A percentile compares a stretch with the other conserved stretches of the same genome.
Conservation (phyloP, 345 rosid species). For the Acer campestre region DNA sequence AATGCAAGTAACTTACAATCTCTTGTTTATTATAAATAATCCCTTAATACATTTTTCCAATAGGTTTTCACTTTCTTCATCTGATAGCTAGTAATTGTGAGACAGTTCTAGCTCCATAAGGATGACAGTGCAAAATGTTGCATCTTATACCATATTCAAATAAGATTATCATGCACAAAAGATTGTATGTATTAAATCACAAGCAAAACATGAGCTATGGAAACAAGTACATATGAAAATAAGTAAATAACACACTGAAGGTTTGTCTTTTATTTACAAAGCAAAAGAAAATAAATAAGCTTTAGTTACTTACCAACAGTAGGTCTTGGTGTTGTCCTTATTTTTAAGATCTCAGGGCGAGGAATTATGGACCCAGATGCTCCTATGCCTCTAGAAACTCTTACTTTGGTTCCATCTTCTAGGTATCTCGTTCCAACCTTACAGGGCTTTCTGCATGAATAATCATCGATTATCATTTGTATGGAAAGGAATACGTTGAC, state of each 20-base stretch:
- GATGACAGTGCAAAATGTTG: not conserved
- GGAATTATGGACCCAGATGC: slow-evolving; percentile 89
- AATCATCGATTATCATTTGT: slow-evolving; percentile 4
- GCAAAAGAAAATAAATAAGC: slow-evolving; percentile 1
- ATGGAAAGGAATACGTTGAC: not conserved
- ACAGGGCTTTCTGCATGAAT: slow-evolving; percentile 71
- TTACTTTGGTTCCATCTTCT: slow-evolving; percentile 97
- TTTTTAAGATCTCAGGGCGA: slow-evolving; percentile 92
- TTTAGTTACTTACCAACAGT: slow-evolving; percentile 53
- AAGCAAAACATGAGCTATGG: not conserved
- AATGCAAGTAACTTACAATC: not conserved
- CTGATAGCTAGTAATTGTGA: not conserved
- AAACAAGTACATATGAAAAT: not conserved
- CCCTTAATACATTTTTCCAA: not conserved
- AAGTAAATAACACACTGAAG: not conserved
- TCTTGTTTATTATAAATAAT: not conserved
- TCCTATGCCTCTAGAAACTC: slow-evolving; percentile 86
- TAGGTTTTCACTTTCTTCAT: not conserved
- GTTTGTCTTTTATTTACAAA: not conserved
- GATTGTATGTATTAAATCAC: not conserved
- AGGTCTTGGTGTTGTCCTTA: slow-evolving; percentile 87
- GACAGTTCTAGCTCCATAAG: not conserved
- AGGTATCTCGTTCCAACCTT: slow-evolving; percentile 81
- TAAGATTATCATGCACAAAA: not conserved
- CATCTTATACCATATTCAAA: not conserved